Evolutionary conservation across 1,139 yeast genomes (phyloP).

Genomic region (Candida sanyaensis): DNA sequence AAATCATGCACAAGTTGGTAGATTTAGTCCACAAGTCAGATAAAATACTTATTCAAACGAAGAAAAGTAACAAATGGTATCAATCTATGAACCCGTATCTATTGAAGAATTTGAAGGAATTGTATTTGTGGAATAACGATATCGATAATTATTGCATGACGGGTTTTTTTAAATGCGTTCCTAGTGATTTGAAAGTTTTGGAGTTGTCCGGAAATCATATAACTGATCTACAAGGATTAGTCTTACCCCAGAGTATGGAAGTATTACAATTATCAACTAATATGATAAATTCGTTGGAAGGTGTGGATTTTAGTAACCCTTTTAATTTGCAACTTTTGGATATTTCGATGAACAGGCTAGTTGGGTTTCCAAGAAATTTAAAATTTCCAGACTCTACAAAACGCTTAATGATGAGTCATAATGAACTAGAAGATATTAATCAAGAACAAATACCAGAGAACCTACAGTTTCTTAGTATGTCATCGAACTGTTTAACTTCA

Average conservation of each 20-base stretch:
- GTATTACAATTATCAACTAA: slow-evolving; percentile 20
- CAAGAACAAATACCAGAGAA: slow-evolving; percentile 16
- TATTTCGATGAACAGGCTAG: slow-evolving; percentile 8
- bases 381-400: slow-evolving; percentile 17
- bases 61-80: slow-evolving; percentile 2
- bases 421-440: slow-evolving; percentile 14
- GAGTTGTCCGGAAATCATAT: slow-evolving; percentile 23
- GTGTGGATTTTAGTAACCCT: slow-evolving; percentile 18
- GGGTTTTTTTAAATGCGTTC: slow-evolving; percentile 10
- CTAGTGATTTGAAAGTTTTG: slow-evolving; percentile 15
- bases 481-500: slow-evolving; percentile 17
- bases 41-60: slow-evolving; percentile 17
- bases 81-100: slow-evolving; percentile 12
- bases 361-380: slow-evolving; percentile 15
- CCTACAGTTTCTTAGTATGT: slow-evolving; percentile 19
- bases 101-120: slow-evolving; percentile 18
- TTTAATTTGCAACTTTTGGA: slow-evolving; percentile 10
- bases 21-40: slow-evolving; percentile 17
- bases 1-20: slow-evolving; percentile 17
- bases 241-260: slow-evolving; percentile 17
- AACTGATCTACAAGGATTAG: slow-evolving; percentile 16
- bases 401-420: slow-evolving; percentile 19
- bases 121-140: slow-evolving; percentile 21
- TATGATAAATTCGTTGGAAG: slow-evolving; percentile 18
- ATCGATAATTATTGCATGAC: slow-evolving; percentile 15